phyloP scores from a whole-genome alignment of 2,329 filamentous ascomycete genomes.

The Apiospora sp. region DNA sequence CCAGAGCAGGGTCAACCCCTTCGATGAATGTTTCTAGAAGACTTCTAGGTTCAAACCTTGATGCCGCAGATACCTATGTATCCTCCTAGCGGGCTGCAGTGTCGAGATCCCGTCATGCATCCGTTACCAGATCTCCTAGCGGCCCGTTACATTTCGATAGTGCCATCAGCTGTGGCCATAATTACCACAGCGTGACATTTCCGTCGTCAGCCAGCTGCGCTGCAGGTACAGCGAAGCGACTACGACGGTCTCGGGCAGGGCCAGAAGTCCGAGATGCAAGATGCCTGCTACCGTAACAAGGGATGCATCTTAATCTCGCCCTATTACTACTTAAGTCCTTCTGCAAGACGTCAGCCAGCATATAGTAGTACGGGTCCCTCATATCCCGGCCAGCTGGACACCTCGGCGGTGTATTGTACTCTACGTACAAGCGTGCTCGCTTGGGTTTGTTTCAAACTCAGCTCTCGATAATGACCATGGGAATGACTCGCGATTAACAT shows the following conservation, averaged over 20 bases:
- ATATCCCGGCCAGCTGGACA: background rate
- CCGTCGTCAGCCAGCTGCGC: background rate
- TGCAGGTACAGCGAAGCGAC: background rate
- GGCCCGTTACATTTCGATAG: conserved; percentile 6
- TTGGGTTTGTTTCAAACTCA: conserved; percentile 1
- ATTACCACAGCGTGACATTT: background rate
- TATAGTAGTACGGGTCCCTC: background rate
- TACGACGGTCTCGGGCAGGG: too few species aligned
- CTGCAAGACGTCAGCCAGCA: background rate
- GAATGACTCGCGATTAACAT: background rate
- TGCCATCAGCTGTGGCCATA: background rate
- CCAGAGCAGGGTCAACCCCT: background rate
- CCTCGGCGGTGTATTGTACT: background rate
- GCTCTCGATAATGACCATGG: background rate
- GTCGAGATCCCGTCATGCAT: conserved; percentile 16
- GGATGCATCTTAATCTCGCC: background rate
- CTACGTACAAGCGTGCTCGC: too few species aligned
- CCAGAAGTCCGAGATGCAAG: background rate
- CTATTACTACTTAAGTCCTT: background rate
- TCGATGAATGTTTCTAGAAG: background rate
- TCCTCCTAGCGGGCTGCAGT: conserved; percentile 3
- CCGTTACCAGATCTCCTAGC: conserved; percentile 10
- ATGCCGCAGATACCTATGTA: background rate
- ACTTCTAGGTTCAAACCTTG: conserved; percentile 15
- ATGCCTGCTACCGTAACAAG: background rate